These are phyloP conservation scores for Roridomyces roridus DNA, from an alignment of 768 basidiomycete genomes.

Conservation along the genomic window DNA sequence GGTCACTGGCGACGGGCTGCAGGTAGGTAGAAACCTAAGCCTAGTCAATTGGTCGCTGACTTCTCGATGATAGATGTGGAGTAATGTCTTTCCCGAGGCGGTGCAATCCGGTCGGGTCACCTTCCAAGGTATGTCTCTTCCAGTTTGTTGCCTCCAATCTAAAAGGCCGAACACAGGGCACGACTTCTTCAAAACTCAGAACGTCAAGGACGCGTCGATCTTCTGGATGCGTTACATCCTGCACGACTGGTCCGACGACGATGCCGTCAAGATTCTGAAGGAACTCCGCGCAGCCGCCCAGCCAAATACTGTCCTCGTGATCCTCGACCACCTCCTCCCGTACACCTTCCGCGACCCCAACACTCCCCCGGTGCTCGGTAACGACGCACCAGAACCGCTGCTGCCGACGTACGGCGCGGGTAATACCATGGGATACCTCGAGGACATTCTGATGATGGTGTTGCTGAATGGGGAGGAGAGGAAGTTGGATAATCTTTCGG, in stretches of 20 bases:
- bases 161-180: constrained; percentile 23
- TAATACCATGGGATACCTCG: constrained; percentile 7
- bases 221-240: constrained; percentile 33
- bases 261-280: constrained; percentile 28
- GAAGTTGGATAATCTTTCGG: constrained; percentile 19
- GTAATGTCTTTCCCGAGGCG: background rate
- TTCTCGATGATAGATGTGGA: background rate
- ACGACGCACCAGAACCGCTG: constrained; percentile 6
- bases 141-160: too few relatives aligned
- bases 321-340: constrained; percentile 33
- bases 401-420: constrained; percentile 14
- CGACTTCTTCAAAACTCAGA: constrained; percentile 37
- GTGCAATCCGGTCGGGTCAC: constrained; percentile 3
- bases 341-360: constrained; percentile 4
- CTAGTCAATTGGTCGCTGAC: too few relatives aligned
- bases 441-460: constrained; percentile 14
- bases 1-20: constrained; percentile 23
- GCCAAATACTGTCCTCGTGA: constrained; percentile 33
- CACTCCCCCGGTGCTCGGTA: background rate
- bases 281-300: constrained; percentile 28
- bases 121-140: constrained; percentile 4
- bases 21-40: background rate
- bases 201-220: constrained; percentile 32
- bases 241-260: constrained; percentile 38
- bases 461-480: constrained; percentile 28